phyloP scores from a whole-genome alignment of 1,284 basidiomycete genomes.

The Athelia sp. region DNA sequence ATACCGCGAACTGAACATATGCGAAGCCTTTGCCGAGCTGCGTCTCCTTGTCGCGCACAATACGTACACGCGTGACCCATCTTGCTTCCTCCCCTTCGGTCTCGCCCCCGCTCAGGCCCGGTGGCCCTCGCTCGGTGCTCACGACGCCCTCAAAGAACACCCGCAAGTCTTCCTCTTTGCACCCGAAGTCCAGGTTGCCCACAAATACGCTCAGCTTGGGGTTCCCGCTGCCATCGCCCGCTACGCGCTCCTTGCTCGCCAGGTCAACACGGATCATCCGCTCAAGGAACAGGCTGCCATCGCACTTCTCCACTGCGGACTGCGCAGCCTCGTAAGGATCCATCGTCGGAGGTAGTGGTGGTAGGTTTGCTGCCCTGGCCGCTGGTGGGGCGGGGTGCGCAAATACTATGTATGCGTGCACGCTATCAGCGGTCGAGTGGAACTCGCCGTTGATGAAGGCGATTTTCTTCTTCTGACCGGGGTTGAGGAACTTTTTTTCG shows the following conservation, averaged over 20 bases:
- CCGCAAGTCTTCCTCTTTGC: conserved; percentile 86
- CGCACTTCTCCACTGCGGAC: conserved; percentile 54
- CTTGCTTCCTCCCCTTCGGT: conserved; percentile 26
- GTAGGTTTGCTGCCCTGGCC: conserved; percentile 44
- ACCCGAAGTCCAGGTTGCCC: conserved; percentile 90
- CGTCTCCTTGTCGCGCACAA: conserved; percentile 88
- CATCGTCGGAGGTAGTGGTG: conserved; percentile 48
- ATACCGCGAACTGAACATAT: conserved; percentile 84
- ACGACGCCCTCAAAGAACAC: conserved; percentile 84
- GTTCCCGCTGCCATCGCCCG: conserved; percentile 33
- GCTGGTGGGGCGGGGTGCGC: conserved; percentile 51
- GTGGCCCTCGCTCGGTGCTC: conserved; percentile 65
- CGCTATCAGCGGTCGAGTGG: conserved; percentile 63
- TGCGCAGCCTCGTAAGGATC: conserved; percentile 73
- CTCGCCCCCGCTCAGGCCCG: conserved; percentile 16
- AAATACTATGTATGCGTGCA: conserved; percentile 88
- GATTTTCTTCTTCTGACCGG: conserved; percentile 89
- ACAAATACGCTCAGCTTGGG: conserved; percentile 88
- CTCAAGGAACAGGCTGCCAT: conserved; percentile 74
- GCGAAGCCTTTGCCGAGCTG: conserved; percentile 98
- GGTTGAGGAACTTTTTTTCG: conserved; percentile 68
- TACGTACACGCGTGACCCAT: conserved; percentile 85
- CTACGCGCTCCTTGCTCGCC: conserved; percentile 36
- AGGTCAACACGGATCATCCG: conserved; percentile 73
- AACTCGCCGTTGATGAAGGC: conserved; percentile 93